Percentiles rank a stretch among this genome's conserved stretches.
Evolutionary conservation across 2,329 filamentous ascomycete species (phyloP).

Genomic region (Tympanopsis confertula): DNA sequence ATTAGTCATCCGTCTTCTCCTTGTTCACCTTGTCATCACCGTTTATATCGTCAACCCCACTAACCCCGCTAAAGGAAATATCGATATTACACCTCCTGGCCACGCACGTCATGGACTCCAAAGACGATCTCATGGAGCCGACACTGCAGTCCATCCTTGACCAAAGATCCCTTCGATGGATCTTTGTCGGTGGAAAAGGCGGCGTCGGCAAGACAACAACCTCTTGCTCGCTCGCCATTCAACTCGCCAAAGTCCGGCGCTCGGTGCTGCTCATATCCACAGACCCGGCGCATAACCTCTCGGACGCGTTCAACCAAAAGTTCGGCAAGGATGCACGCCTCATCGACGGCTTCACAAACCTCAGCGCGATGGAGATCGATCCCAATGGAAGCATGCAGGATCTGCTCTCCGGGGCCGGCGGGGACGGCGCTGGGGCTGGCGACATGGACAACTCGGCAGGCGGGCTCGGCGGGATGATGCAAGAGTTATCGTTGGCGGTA

Average conservation of each 20-base stretch:
- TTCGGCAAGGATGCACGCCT: slow-evolving; percentile 96
- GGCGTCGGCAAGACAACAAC: slow-evolving; percentile 99
- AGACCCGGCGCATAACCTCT: slow-evolving; percentile 94
- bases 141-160: slow-evolving; percentile 89
- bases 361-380: slow-evolving; percentile 98
- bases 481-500: slow-evolving; percentile 91
- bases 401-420: slow-evolving; percentile 66
- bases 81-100: too few relatives aligned
- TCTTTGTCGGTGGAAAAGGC: slow-evolving; percentile 97
- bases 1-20: too few relatives aligned
- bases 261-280: slow-evolving; percentile 96
- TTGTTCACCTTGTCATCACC: too few relatives aligned
- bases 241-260: slow-evolving; percentile 87
- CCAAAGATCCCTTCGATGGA: slow-evolving; percentile 92
- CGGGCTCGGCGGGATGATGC: slow-evolving; percentile 88
- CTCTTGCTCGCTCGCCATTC: slow-evolving; percentile 93
- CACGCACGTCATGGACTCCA: slow-evolving; percentile 33
- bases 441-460: slow-evolving; percentile 56
- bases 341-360: slow-evolving; percentile 80
- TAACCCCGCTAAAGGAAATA: too few relatives aligned
- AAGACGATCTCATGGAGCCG: slow-evolving; percentile 80
- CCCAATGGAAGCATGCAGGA: slow-evolving; percentile 97
- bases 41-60: too few relatives aligned
- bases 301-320: slow-evolving; percentile 95
- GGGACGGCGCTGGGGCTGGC: slow-evolving; percentile 47